Evolutionary conservation across 2,329 filamentous ascomycete species (phyloP), one percentile per base, ranked within the genome.

Genomic region (Penicillium sp.): DNA sequence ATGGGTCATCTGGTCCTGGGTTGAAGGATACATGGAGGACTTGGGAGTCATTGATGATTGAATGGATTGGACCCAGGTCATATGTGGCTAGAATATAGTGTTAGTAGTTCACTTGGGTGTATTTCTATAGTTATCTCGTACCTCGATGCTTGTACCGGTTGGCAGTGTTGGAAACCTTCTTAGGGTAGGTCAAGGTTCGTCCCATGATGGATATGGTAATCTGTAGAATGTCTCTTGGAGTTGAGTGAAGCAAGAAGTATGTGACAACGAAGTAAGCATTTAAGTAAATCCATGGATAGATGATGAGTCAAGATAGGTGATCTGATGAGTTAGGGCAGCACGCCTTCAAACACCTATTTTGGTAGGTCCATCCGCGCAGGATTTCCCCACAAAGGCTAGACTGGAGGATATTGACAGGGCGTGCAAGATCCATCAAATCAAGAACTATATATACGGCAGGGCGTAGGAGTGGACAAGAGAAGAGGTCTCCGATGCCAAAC

Each of bases 21-120:
- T 82, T 84, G 81, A 96, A 96, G 62, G 90, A 91, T 67, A 96
- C 86, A 76, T 96, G 88, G 17, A 94, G 81, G 49, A 96, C 83
- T 38, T 85, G 86, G n/a, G 84, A 83, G 21, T 81, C 80, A 75
- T 93, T 92, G 75, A 96, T 79, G 68, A 96, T 89, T 57, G 76
- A 72, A 73, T 96, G 89, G 69, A 96, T 90, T 8, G 86, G 84
- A 48, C 85, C 79, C 50, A 89, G 82, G 56, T 90, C 86, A 70
- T 96, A 96, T 50, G 82, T 82, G 49, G 84, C 89, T 91, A 51
- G 23, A 23, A n/a, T 25, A 45, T 1, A 21, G 43, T 42, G 61
- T 67, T 50, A 62, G 58, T 39, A 35, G 6, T 27, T 39, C 21
- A 13, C 5, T n/a, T 33, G 4, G 3, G 17, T 39, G 3, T 17